phyloP scores from a whole-genome alignment of 208 protist species.

The Leishmania braziliensis region DNA sequence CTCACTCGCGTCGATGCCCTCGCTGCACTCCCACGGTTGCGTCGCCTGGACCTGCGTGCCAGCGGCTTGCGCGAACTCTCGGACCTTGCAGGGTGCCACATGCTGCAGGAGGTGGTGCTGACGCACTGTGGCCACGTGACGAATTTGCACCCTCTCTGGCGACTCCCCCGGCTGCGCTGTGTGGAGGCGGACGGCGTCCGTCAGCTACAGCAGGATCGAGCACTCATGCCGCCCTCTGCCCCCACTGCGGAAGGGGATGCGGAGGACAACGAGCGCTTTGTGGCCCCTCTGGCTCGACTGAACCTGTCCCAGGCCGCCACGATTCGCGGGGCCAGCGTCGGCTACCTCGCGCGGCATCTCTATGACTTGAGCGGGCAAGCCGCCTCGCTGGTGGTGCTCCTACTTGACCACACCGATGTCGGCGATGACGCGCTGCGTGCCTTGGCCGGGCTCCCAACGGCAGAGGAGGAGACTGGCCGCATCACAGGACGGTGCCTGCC shows the following conservation, averaged over 20 bases:
- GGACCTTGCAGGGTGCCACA: conserved; percentile 12
- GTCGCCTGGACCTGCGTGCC: conserved; percentile 19
- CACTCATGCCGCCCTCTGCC: conserved; percentile 6
- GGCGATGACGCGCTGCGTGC: conserved; percentile 15
- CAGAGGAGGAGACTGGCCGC: not conserved
- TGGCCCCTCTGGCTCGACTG: conserved; percentile 17
- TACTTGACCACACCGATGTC: conserved; percentile 21
- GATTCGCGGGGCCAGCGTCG: conserved; percentile 16
- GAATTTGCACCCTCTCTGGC: conserved; percentile 24
- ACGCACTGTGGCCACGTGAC: conserved; percentile 18
- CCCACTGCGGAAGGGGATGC: not conserved
- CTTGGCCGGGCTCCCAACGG: conserved; percentile 7
- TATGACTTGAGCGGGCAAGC: not conserved
- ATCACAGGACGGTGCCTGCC: not conserved
- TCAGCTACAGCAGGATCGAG: not conserved
- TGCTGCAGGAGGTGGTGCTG: conserved; percentile 24
- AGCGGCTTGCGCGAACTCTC: conserved; percentile 9
- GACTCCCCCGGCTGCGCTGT: conserved; percentile 19
- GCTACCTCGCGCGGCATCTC: conserved; percentile 8
- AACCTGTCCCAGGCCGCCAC: conserved; percentile 17
- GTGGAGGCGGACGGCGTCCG: conserved; percentile 25
- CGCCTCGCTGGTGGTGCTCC: conserved; percentile 7
- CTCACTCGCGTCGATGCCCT: conserved; percentile 16
- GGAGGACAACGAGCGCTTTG: not conserved
- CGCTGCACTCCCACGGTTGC: conserved; percentile 22